Evolutionary conservation across 2,329 filamentous ascomycete genomes (phyloP), one percentile per base, ranked within the genome.

Genomic region (Myrmaecium sp.): DNA sequence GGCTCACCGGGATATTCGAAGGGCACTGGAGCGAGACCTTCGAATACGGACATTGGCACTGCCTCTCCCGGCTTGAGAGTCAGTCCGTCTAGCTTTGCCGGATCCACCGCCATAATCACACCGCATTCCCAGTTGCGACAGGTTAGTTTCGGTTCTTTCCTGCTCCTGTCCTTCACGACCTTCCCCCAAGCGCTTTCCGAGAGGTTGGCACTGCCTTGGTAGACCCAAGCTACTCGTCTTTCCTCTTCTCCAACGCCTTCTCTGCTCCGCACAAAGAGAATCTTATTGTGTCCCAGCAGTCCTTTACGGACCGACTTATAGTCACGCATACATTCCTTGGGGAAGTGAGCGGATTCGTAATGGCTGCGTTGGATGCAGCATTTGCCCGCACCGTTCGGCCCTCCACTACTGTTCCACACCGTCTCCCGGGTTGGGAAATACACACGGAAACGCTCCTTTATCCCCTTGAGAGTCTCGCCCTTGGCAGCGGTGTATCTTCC

Each of bases 71-170:
- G 23, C 6, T 15, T 17, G 21, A 34, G 15, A 8, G 28, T 21
- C 19, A 41, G 17, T 2, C 19, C 29, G 12, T 32, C 26, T 15
- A 43, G 17, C 33, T 32, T 36, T 17, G 30, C 33, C 3, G 36
- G 27, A 26, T 35, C 40, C 14, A 78, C 58, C 6, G 74, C 71
- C 21, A 94, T 47, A 14, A 95, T 40, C 1, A 98, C 79, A 18
- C 89, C 89, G 44, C 83, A 93, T 54, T 95, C 89, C 84, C 86
- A 95, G 49, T 95, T 98, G 29, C 79, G 72, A 49, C 78, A 83
- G 34, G 67, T 83, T 35, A 95, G 61, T 49, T 82, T 92, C 8
- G 71, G 67, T 33, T 66, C 52, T 33, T 74, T 74, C 3, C 69
- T 75, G 5, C 48, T 53, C 37, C 65, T 70, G 40, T 91, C 75